Conservation (phyloP, 768 basidiomycete species). For the Rhizopogon sp. region DNA sequence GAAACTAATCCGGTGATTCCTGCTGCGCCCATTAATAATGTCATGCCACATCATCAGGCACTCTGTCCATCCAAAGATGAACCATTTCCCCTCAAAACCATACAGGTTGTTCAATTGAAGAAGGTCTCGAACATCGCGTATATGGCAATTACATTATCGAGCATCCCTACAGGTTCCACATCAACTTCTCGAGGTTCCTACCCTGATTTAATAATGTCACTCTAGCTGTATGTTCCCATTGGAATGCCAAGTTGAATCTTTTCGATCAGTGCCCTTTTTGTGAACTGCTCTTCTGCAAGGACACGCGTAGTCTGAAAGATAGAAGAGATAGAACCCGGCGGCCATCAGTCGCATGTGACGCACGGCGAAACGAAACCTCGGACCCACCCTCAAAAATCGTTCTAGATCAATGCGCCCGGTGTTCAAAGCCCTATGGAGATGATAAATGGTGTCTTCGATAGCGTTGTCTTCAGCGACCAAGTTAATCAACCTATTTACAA, state of each 20-base stretch:
- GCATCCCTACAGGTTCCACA: slow-evolving; percentile 23
- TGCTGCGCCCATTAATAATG: neutral
- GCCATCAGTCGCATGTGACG: slow-evolving; percentile 13
- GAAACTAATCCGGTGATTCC: neutral
- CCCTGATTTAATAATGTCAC: slow-evolving; percentile 28
- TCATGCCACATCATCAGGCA: neutral
- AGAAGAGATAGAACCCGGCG: slow-evolving; percentile 5
- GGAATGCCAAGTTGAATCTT: slow-evolving; percentile 71
- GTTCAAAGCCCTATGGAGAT: slow-evolving; percentile 90
- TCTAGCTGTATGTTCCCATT: slow-evolving; percentile 39
- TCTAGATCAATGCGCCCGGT: slow-evolving; percentile 90
- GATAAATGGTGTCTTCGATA: slow-evolving; percentile 97
- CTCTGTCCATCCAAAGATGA: neutral
- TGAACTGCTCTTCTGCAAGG: slow-evolving; percentile 93
- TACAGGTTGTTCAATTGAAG: slow-evolving; percentile 4
- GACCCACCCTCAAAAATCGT: slow-evolving; percentile 80
- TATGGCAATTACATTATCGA: slow-evolving; percentile 34
- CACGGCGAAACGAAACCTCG: slow-evolving; percentile 9
- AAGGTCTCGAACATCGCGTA: slow-evolving; percentile 28
- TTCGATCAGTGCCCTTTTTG: slow-evolving; percentile 92
- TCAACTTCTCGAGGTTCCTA: slow-evolving; percentile 22
- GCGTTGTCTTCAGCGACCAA: slow-evolving; percentile 99
- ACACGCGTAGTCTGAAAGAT: slow-evolving; percentile 66
- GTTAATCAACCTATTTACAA: slow-evolving; percentile 69
- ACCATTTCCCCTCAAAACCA: neutral